A percentile compares a stretch with the other conserved stretches of the same genome.
phyloP scores from a whole-genome alignment of 2,329 filamentous ascomycete species.

The Phialophora expanda region DNA sequence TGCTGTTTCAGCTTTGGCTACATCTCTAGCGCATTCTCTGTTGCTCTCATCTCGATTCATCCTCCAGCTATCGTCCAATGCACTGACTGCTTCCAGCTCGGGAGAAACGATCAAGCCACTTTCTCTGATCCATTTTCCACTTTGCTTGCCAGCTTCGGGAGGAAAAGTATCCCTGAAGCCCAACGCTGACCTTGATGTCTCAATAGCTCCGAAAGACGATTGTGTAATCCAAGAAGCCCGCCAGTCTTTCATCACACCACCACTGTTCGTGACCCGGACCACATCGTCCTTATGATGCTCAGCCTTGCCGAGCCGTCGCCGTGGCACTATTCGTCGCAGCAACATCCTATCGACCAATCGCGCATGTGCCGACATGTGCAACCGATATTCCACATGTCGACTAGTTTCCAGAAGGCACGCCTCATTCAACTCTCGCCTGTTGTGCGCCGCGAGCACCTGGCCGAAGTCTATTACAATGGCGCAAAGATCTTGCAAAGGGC shows the following conservation, averaged over 20 bases:
- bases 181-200: neutral
- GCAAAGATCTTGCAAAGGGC: conserved; percentile 8
- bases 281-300: conserved; percentile 1
- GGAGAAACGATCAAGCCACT: neutral
- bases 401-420: neutral
- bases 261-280: conserved; percentile 5
- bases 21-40: conserved; percentile 3
- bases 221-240: conserved; percentile 29
- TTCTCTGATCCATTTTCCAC: neutral
- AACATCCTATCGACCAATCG: conserved; percentile 6
- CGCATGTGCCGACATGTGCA: conserved; percentile 4
- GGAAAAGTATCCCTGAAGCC: neutral
- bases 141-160: neutral
- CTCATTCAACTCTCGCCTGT: conserved; percentile 6
- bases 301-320: conserved; percentile 17
- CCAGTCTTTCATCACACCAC: neutral
- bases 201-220: conserved; percentile 16
- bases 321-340: conserved; percentile 1
- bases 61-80: conserved; percentile 1
- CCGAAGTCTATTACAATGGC: conserved; percentile 16
- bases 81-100: neutral
- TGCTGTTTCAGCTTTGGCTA: conserved; percentile 14
- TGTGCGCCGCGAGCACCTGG: conserved; percentile 12
- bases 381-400: neutral
- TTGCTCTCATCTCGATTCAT: conserved; percentile 12